Conservation (phyloP, 169 alveolate genomes). For the Plasmodium yoelii region DNA sequence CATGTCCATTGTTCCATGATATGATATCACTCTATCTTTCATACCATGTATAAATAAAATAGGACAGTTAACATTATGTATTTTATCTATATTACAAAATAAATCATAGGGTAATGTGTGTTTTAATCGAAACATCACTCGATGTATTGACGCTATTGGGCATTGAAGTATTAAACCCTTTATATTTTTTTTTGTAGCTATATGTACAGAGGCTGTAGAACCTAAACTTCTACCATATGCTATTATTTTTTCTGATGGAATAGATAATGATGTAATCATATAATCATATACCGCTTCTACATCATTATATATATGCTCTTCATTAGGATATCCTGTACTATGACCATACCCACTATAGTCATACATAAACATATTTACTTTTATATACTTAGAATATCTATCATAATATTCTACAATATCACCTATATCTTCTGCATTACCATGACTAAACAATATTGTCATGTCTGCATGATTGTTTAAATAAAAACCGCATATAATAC, state of each 20-base stretch:
- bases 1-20: conserved; percentile 80
- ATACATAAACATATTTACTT: conserved; percentile 87
- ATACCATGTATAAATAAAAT: conserved; percentile 93
- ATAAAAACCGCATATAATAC: conserved; percentile 82
- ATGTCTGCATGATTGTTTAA: conserved; percentile 82
- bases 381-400: conserved; percentile 75
- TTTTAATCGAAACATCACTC: conserved; percentile 87
- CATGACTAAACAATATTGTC: conserved; percentile 91
- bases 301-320: conserved; percentile 86
- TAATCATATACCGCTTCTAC: conserved; percentile 91
- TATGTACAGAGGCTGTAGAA: conserved; percentile 91
- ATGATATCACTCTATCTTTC: conserved; percentile 92
- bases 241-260: conserved; percentile 85
- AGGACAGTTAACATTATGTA: conserved; percentile 83
- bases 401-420: conserved; percentile 79
- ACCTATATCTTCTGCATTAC: conserved; percentile 93
- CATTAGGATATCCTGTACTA: conserved; percentile 88
- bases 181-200: conserved; percentile 85
- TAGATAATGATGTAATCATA: conserved; percentile 74
- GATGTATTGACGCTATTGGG: conserved; percentile 90
- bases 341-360: conserved; percentile 90
- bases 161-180: conserved; percentile 91
- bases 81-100: conserved; percentile 92
- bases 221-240: conserved; percentile 95
- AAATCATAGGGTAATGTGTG: conserved; percentile 93